Conservation (phyloP, 805 yeast species). For the Candida ortonii region DNA sequence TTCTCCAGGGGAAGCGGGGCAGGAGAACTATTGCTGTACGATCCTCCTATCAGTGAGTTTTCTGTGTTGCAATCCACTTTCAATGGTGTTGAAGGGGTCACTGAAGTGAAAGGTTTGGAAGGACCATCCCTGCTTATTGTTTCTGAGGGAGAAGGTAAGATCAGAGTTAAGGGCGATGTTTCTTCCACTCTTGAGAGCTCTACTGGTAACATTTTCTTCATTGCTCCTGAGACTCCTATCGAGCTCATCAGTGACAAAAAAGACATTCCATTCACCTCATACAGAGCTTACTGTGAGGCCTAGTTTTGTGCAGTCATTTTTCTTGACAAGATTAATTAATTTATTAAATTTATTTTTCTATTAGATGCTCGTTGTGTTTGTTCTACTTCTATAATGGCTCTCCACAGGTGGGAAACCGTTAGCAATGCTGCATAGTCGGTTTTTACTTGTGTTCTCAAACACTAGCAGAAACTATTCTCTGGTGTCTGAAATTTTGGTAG, state of each 20-base stretch:
- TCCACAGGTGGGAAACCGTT: no score
- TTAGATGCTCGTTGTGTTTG: no score
- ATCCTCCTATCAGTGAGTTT: slow-evolving; percentile 97
- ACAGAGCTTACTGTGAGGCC: slow-evolving; percentile 88
- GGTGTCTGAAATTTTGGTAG: slow-evolving; percentile 11
- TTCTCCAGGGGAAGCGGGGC: slow-evolving; percentile 64
- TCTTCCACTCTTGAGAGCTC: slow-evolving; percentile 45
- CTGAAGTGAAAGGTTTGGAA: slow-evolving; percentile 56
- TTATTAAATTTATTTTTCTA: background rate
- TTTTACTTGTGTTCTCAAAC: no score
- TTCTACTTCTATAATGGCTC: no score
- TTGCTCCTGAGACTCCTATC: slow-evolving; percentile 72
- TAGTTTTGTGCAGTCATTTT: no score
- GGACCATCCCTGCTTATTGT: slow-evolving; percentile 90
- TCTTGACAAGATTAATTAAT: slow-evolving; percentile 3
- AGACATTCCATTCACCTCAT: slow-evolving; percentile 60
- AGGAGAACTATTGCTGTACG: slow-evolving; percentile 66
- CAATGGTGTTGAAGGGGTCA: slow-evolving; percentile 46
- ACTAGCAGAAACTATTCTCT: slow-evolving; percentile 6
- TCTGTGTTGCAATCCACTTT: slow-evolving; percentile 84
- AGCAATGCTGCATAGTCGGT: no score
- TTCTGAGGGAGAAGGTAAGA: slow-evolving; percentile 74
- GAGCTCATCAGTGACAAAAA: slow-evolving; percentile 52
- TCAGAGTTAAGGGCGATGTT: slow-evolving; percentile 43
- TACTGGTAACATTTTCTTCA: slow-evolving; percentile 79